Conservation (phyloP, 345 rosid genomes). For the Eucalyptus brandiana region DNA sequence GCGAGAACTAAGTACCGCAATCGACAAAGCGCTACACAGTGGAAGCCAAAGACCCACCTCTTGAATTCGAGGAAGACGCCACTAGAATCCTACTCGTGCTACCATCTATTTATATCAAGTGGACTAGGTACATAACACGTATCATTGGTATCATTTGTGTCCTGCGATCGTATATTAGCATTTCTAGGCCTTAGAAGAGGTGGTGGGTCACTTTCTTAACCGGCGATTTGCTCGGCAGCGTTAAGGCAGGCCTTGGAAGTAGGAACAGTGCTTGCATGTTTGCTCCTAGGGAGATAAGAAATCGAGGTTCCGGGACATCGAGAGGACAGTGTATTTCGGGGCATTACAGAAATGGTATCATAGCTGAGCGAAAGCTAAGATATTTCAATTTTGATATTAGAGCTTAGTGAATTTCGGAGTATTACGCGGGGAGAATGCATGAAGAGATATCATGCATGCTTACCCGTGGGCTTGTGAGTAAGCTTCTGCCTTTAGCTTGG, state of each 20-base stretch:
- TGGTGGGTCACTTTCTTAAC: not conserved
- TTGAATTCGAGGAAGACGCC: not conserved
- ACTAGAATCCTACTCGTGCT: not conserved
- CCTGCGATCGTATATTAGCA: not conserved
- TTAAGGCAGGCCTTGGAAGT: not conserved
- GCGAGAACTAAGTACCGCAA: not conserved
- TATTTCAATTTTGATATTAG: not conserved
- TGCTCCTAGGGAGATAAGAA: not conserved
- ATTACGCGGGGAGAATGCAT: not conserved
- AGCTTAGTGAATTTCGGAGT: not conserved
- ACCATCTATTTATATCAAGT: not conserved
- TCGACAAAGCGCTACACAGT: not conserved
- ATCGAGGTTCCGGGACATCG: not conserved
- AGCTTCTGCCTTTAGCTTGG: not conserved
- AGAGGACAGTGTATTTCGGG: not conserved
- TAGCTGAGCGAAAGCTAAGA: not conserved
- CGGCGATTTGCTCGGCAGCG: not conserved
- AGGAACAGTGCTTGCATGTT: not conserved
- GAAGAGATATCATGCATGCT: not conserved
- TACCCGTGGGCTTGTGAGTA: not conserved
- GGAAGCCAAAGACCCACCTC: not conserved
- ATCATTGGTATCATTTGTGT: not conserved
- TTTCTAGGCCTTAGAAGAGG: not conserved
- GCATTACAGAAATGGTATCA: not conserved
- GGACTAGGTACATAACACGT: not conserved